phyloP scores from a whole-genome alignment of 345 rosid genomes.

The Triadica sebifera region DNA sequence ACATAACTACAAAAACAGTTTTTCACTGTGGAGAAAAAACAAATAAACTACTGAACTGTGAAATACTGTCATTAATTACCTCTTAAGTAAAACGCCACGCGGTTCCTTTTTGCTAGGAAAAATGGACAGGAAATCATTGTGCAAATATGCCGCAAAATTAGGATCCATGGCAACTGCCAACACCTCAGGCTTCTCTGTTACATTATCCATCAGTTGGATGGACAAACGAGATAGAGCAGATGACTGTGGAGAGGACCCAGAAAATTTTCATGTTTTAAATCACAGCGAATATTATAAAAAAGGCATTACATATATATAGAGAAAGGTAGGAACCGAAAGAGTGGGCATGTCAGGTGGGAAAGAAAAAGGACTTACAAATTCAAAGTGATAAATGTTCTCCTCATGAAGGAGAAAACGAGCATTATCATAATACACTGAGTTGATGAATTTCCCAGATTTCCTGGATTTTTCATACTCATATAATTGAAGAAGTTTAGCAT shows the following conservation, averaged over 20 bases:
- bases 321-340: not conserved
- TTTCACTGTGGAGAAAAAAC: not conserved
- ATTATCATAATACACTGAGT: constrained; percentile 78
- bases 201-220: constrained; percentile 85
- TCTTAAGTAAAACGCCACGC: constrained; percentile 52
- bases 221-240: constrained; percentile 54
- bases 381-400: constrained; percentile 80
- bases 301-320: not conserved
- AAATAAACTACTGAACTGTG: not conserved
- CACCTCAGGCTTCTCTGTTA: constrained; percentile 73
- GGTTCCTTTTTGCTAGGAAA: constrained; percentile 68
- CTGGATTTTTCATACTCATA: constrained; percentile 79
- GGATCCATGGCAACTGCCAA: constrained; percentile 88
- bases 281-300: not conserved
- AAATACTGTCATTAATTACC: constrained; percentile 45
- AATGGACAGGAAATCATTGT: constrained; percentile 62
- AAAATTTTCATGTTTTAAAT: not conserved
- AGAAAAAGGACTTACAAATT: constrained; percentile 55
- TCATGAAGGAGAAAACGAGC: constrained; percentile 83
- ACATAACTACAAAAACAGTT: not conserved
- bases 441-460: constrained; percentile 50
- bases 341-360: not conserved
- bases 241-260: constrained; percentile 43
- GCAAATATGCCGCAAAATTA: constrained; percentile 68
- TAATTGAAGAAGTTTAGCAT: constrained; percentile 79